Conservation (phyloP, 495 filamentous ascomycete genomes). For the Penicillium bialowiezense region DNA sequence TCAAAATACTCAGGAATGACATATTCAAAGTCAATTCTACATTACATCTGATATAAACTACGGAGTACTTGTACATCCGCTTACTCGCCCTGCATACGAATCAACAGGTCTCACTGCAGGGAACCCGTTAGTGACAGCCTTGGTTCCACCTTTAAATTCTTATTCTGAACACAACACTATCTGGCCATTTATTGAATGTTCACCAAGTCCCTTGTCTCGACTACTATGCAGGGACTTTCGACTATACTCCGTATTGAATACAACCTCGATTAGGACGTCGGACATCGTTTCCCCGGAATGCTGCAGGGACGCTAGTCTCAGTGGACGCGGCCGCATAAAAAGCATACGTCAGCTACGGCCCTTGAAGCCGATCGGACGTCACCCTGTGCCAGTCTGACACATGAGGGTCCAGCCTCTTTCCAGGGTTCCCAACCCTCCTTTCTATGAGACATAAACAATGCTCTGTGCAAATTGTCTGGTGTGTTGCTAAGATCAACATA, state of each 20-base stretch:
- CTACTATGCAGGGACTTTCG: no score
- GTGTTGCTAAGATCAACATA: no score
- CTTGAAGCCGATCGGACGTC: background rate
- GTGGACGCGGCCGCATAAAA: background rate
- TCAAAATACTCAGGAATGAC: no score
- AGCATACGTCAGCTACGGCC: slow-evolving; percentile 1
- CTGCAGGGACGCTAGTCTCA: background rate
- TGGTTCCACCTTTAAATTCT: background rate
- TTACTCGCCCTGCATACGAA: background rate
- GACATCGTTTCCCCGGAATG: background rate
- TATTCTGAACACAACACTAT: background rate
- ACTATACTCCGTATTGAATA: no score
- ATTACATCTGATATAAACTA: background rate
- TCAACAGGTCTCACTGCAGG: background rate
- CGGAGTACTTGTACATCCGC: background rate
- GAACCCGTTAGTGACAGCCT: no score
- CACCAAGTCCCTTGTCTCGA: no score
- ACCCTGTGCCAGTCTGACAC: background rate
- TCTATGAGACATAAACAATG: slow-evolving; percentile 1
- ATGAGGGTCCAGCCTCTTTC: background rate
- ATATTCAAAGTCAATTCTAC: background rate
- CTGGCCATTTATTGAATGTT: no score
- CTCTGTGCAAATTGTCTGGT: no score
- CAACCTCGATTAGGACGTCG: no score
- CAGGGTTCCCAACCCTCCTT: background rate